Conservation (phyloP, 176 grass and related monocot genomes). For the Oryza glumipatula region DNA sequence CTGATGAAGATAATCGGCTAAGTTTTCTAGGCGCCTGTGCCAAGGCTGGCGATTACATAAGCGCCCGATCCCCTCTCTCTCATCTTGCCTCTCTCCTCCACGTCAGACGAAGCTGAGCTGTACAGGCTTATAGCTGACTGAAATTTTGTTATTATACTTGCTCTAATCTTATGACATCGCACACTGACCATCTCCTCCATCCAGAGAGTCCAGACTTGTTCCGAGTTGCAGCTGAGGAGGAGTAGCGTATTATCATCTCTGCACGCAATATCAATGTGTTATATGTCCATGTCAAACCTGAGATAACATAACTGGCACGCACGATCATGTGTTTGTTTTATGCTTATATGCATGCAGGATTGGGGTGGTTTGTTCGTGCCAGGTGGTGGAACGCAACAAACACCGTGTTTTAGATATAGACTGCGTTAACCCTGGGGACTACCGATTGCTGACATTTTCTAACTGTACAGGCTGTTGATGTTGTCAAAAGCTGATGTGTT, state of each 20-base stretch:
- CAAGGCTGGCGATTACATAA: too few relatives aligned
- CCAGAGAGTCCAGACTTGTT: background rate
- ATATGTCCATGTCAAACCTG: conserved; percentile 19
- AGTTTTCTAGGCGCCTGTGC: too few relatives aligned
- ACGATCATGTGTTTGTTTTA: background rate
- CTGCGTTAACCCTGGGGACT: background rate
- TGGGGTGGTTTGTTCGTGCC: background rate
- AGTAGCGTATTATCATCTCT: background rate
- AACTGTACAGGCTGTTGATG: background rate
- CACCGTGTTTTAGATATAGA: conserved; percentile 13
- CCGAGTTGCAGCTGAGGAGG: background rate
- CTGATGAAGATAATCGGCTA: too few relatives aligned
- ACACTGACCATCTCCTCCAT: background rate
- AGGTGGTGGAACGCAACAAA: conserved; percentile 20
- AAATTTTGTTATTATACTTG: too few relatives aligned
- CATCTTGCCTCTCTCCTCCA: too few relatives aligned
- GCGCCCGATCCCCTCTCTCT: too few relatives aligned
- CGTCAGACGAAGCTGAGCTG: too few relatives aligned
- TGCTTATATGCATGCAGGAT: background rate
- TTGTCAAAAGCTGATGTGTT: background rate
- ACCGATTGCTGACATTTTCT: background rate
- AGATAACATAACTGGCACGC: conserved; percentile 41
- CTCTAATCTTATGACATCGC: background rate
- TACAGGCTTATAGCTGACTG: too few relatives aligned
- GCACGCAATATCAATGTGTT: conserved; percentile 1